Base-by-base conservation (phyloP, 2,329 filamentous ascomycete genomes). In the Colletotrichum eremochloae region DNA sequence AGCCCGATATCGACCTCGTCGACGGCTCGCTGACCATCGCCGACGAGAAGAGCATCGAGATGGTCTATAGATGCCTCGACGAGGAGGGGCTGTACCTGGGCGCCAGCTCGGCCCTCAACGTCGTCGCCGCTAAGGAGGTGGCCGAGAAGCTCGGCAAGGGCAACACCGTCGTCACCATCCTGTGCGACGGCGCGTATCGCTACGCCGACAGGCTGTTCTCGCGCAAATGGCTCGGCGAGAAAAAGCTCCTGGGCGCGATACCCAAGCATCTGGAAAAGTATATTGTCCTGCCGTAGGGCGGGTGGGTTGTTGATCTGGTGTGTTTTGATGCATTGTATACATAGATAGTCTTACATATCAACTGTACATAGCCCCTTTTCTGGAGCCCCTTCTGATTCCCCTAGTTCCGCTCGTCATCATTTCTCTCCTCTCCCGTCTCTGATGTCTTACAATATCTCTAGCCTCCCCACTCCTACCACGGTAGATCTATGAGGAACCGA, bases 191-290 rank as follows among this genome's bases (percentile, higher is more conserved):
- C 72, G 96, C 96, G n/a, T 98, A 99, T 81, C 87, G 96, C 79
- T 99, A 99, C 81, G 96, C 96, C 6, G 96, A 99, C 75, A 88
- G 96, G 46, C 82, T 99, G 74, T 99, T 99, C 84, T 97, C 94
- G 57, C 90, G 90, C 81, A 95, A 93, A 82, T 99, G 96, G 96
- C 84, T 99, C 76, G 87, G 91, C 81, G 90, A 91, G 78, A 99
- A 98, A 90, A 93, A 93, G 70, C 85, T 99, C 75, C 82, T 96
- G 57, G 89, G 85, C 38, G 92, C 95, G 55, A 92, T 99, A 80
- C 96, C 96, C 8, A 89, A 94, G 84, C 91, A 94, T 80, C 82
- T 98, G 80, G 90, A 93, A 81, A 97, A 95, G 87, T 98, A 99
- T 83, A 97, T 98, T 82, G 95, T 98, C 74, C 84, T 98, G 82